A percentile compares a stretch with the other conserved stretches of the same genome.
phyloP scores from a whole-genome alignment of 116 monocot genomes.

The Phalaenopsis hybrid region DNA sequence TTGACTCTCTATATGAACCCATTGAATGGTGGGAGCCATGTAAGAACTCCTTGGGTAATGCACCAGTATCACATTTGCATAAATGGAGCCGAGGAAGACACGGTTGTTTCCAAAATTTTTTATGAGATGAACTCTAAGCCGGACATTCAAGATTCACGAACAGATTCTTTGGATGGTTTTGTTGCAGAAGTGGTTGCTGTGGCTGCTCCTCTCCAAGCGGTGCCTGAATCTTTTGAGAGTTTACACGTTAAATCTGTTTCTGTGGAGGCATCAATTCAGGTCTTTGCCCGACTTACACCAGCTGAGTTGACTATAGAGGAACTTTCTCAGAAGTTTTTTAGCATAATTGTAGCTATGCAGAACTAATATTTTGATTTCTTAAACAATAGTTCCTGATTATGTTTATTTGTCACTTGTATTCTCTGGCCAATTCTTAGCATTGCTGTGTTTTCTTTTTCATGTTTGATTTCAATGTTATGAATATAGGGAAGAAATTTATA shows the following conservation, averaged over 20 bases:
- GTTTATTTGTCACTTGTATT: too few species aligned
- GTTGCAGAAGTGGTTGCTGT: not conserved
- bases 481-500: not conserved
- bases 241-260: not conserved
- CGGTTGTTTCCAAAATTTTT: slow-evolving; percentile 55
- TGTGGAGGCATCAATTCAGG: slow-evolving; percentile 12
- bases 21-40: slow-evolving; percentile 15
- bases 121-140: slow-evolving; percentile 10
- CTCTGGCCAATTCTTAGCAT: too few species aligned
- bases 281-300: not conserved
- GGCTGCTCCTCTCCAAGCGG: not conserved
- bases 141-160: not conserved
- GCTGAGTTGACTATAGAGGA: not conserved
- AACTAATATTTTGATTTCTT: too few species aligned
- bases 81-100: slow-evolving; percentile 23
- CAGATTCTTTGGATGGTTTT: slow-evolving; percentile 9
- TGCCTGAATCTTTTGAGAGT: not conserved
- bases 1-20: slow-evolving; percentile 22
- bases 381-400: too few species aligned
- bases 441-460: not conserved
- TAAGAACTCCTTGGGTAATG: slow-evolving; percentile 51
- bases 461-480: not conserved
- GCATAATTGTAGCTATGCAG: not conserved
- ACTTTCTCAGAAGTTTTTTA: not conserved
- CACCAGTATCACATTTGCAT: slow-evolving; percentile 45